These are phyloP conservation scores for Epichloe gansuensis DNA, from an alignment of 2,329 filamentous ascomycete species.

Conservation along the genomic window DNA sequence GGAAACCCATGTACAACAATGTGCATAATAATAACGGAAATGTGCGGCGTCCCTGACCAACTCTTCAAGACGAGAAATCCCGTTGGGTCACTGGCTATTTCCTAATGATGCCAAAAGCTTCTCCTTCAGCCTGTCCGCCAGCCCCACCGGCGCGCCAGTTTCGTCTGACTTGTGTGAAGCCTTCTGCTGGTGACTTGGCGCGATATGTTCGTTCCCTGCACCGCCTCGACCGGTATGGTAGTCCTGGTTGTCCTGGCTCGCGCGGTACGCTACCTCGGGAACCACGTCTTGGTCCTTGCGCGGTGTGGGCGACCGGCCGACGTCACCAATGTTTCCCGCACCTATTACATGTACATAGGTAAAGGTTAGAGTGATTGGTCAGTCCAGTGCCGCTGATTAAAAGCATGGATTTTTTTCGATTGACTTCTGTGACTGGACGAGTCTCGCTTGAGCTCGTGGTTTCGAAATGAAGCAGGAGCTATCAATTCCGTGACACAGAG, in stretches of 20 bases:
- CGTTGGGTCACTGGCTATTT: slow-evolving; percentile 16
- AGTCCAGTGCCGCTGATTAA: no score
- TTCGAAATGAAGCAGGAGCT: background rate
- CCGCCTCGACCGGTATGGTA: slow-evolving; percentile 50
- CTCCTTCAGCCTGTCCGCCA: slow-evolving; percentile 46
- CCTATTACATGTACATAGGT: slow-evolving; percentile 26
- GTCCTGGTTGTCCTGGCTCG: slow-evolving; percentile 34
- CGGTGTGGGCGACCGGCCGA: slow-evolving; percentile 23
- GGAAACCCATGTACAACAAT: no score
- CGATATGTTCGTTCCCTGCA: slow-evolving; percentile 41
- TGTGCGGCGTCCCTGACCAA: no score
- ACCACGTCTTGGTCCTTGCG: slow-evolving; percentile 41
- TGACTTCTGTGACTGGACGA: background rate
- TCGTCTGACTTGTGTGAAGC: slow-evolving; percentile 16
- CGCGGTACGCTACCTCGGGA: slow-evolving; percentile 38
- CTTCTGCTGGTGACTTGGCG: slow-evolving; percentile 18
- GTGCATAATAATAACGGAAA: no score
- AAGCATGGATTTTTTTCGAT: background rate
- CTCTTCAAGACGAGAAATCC: no score
- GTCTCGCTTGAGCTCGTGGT: background rate
- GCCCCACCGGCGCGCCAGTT: slow-evolving; percentile 23
- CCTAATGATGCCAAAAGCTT: slow-evolving; percentile 41
- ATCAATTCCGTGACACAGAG: background rate
- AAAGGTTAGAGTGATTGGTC: background rate
- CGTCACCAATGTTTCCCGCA: slow-evolving; percentile 46